A percentile compares a stretch with the other conserved stretches of the same genome.
These are phyloP conservation scores for Chrysanthemum makinoi DNA, from an alignment of 129 eudicot species.

Conservation along the genomic window DNA sequence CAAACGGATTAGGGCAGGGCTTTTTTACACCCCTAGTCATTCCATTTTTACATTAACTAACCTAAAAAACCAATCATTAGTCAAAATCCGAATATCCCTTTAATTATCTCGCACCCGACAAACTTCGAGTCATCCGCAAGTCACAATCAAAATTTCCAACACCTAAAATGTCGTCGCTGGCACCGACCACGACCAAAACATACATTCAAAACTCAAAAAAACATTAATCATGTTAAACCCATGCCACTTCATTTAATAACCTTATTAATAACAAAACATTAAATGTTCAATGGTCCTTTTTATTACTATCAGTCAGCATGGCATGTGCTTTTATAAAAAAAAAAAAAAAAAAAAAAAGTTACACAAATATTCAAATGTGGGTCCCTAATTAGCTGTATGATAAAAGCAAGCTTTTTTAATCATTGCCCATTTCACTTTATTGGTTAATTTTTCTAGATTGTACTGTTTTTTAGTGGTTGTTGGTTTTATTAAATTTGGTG, in stretches of 20 bases:
- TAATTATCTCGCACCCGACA: slow-evolving; percentile 17
- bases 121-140: slow-evolving; percentile 31
- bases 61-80: slow-evolving; percentile 7
- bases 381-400: slow-evolving; percentile 42
- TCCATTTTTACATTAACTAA: background rate
- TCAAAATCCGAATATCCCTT: slow-evolving; percentile 3
- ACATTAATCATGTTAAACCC: background rate
- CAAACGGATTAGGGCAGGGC: too few relatives aligned
- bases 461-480: background rate
- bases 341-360: background rate
- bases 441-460: background rate
- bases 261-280: slow-evolving; percentile 9
- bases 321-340: slow-evolving; percentile 28
- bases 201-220: background rate
- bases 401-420: slow-evolving; percentile 18
- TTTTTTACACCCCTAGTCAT: background rate
- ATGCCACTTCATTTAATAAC: background rate
- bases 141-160: slow-evolving; percentile 23
- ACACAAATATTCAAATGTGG: slow-evolving; percentile 24
- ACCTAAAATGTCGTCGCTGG: slow-evolving; percentile 7
- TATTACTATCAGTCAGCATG: slow-evolving; percentile 23
- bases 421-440: background rate
- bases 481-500: slow-evolving; percentile 19
- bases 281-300: slow-evolving; percentile 9
- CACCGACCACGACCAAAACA: slow-evolving; percentile 12